A percentile compares a stretch with the other conserved stretches of the same genome.
These are phyloP conservation scores for maize (Zea mays) DNA, from an alignment of 176 grass and related monocot species.

Conservation along the genomic window Zm-B73-REFERENCE-NAM-5.0 NC_050101.1:146482001-146482500, in stretches of 20 bases:
- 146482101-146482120: conserved; percentile 21
- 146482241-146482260: neutral
- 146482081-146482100: conserved; percentile 27
- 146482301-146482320: conserved; percentile 6
- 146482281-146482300: neutral
- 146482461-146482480: conserved; percentile 18
- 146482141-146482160: conserved; percentile 32
- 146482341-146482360: conserved; percentile 14
- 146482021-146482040: too few species aligned
- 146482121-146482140: conserved; percentile 43
- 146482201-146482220: neutral
- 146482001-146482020: too few species aligned
- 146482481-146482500: conserved; percentile 80
- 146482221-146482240: neutral
- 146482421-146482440: neutral
- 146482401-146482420: neutral
- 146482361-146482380: conserved; percentile 6
- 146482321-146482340: neutral
- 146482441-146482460: conserved; percentile 16
- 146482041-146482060: too few species aligned
- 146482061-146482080: too few species aligned
- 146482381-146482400: neutral
- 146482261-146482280: neutral
- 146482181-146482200: conserved; percentile 30
- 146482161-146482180: conserved; percentile 37